These are phyloP conservation scores for Cenchrus purpureus DNA, from an alignment of 176 grass and related monocot genomes.

Conservation along the genomic window DNA sequence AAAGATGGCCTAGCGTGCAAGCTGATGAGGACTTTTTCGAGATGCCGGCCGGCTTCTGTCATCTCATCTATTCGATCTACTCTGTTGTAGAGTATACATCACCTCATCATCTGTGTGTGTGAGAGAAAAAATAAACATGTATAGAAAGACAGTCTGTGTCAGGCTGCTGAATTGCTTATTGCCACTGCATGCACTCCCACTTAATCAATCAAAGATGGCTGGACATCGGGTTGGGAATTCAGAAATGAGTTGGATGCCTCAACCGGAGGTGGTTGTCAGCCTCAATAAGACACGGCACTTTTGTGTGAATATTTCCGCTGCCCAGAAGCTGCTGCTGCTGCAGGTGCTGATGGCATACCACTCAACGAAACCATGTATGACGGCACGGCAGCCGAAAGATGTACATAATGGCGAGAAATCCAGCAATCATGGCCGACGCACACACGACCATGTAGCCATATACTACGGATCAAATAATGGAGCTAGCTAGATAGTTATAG, in stretches of 20 bases:
- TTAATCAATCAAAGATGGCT: constrained; percentile 28
- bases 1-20: constrained; percentile 17
- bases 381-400: constrained; percentile 23
- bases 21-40: constrained; percentile 18
- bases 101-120: neutral
- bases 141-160: constrained; percentile 40
- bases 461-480: constrained; percentile 3
- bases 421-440: constrained; percentile 14
- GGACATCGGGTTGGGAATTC: constrained; percentile 22
- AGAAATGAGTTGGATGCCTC: constrained; percentile 53
- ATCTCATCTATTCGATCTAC: neutral
- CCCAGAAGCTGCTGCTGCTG: neutral
- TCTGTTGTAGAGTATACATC: too few relatives aligned
- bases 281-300: constrained; percentile 40
- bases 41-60: neutral
- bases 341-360: constrained; percentile 13
- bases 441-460: neutral
- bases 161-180: constrained; percentile 19
- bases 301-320: constrained; percentile 19
- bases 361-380: neutral
- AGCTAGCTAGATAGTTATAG: neutral
- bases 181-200: neutral
- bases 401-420: constrained; percentile 16
- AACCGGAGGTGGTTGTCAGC: constrained; percentile 44
- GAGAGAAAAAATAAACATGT: neutral